Conservation (phyloP, 352 stramenopile genomes). For the Pythium dissimile region DNA sequence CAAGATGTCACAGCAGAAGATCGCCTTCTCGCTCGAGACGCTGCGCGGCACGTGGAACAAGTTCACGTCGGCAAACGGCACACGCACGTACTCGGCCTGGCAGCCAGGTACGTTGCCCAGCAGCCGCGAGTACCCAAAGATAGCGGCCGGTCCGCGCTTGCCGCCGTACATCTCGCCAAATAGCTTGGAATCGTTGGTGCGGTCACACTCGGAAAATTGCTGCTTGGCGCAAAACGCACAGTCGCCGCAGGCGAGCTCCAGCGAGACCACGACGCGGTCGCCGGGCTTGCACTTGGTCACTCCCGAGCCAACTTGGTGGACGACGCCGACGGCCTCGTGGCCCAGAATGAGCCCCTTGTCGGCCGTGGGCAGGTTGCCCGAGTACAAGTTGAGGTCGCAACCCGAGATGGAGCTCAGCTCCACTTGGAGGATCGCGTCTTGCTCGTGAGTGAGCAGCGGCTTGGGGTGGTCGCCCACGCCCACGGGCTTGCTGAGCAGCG, state of each 20-base stretch:
- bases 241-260: constrained; percentile 37
- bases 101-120: constrained; percentile 40
- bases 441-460: constrained; percentile 25
- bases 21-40: constrained; percentile 33
- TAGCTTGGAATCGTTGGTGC: constrained; percentile 38
- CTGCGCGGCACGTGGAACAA: constrained; percentile 22
- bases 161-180: constrained; percentile 39
- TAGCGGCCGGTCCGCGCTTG: constrained; percentile 22
- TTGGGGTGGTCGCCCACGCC: constrained; percentile 19
- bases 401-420: constrained; percentile 35
- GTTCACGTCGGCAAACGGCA: constrained; percentile 48
- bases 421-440: constrained; percentile 31
- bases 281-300: constrained; percentile 31
- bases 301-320: constrained; percentile 28
- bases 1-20: constrained; percentile 43
- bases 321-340: constrained; percentile 39
- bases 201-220: constrained; percentile 39
- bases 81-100: constrained; percentile 49
- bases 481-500: constrained; percentile 19
- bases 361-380: constrained; percentile 31
- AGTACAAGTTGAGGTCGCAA: constrained; percentile 36
- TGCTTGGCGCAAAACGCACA: constrained; percentile 32
- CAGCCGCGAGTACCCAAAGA: constrained; percentile 36
- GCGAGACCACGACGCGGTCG: constrained; percentile 41
- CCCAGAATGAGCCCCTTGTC: constrained; percentile 38